Percentiles rank a stretch among this genome's conserved stretches.
phyloP scores from a whole-genome alignment of 2,329 filamentous ascomycete genomes.

The Thielaviopsis ethacetica region DNA sequence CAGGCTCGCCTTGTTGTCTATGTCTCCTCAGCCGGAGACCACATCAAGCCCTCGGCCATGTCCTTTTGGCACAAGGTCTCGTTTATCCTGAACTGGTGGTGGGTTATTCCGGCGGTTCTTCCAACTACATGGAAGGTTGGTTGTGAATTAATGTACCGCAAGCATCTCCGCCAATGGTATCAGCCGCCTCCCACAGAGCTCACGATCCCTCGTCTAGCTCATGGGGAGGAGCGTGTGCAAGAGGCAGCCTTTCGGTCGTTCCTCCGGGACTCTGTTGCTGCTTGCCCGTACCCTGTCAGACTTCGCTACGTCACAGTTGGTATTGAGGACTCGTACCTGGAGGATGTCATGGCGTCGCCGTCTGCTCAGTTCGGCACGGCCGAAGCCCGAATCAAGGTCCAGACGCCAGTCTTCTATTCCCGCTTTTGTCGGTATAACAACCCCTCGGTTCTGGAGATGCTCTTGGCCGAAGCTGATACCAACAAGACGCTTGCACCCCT shows the following conservation, averaged over 20 bases:
- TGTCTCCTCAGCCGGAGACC: neutral
- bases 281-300: neutral
- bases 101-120: slow-evolving; percentile 50
- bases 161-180: neutral
- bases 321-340: neutral
- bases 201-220: neutral
- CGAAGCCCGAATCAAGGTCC: neutral
- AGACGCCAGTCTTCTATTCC: slow-evolving; percentile 44
- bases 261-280: neutral
- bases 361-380: neutral
- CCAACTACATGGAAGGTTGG: slow-evolving; percentile 20
- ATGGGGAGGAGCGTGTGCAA: neutral
- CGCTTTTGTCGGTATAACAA: slow-evolving; percentile 45
- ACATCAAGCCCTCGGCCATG: slow-evolving; percentile 30
- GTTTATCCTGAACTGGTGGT: slow-evolving; percentile 45
- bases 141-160: neutral
- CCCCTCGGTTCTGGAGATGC: neutral
- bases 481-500: neutral
- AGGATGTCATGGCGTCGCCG: neutral
- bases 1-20: neutral
- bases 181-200: neutral
- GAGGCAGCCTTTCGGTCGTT: neutral
- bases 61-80: slow-evolving; percentile 36
- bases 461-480: neutral
- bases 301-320: neutral